Evolutionary conservation across 2,329 filamentous ascomycete genomes (phyloP).

Genomic region (Moelleriella libera): DNA sequence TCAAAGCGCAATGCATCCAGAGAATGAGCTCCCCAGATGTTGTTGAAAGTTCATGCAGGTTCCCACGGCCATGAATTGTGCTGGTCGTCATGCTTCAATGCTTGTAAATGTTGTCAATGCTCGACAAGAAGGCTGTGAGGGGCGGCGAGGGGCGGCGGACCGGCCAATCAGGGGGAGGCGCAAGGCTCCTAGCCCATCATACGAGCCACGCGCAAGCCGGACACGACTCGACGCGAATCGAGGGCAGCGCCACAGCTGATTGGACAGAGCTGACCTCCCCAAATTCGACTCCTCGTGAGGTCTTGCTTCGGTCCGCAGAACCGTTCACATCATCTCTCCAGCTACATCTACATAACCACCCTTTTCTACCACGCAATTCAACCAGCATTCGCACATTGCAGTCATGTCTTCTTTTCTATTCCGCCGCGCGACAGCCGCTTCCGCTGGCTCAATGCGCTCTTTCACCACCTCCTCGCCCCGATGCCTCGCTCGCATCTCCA

Average conservation of each 20-base stretch:
- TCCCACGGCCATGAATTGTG: neutral
- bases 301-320: no score
- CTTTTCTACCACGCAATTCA: no score
- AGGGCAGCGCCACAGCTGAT: neutral
- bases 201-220: neutral
- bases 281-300: no score
- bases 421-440: conserved; percentile 35
- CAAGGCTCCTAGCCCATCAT: neutral
- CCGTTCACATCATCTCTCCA: no score
- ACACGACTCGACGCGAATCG: neutral
- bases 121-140: neutral
- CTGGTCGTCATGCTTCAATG: neutral
- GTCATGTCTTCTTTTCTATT: conserved; percentile 35
- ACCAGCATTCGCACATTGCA: neutral
- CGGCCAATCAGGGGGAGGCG: no score
- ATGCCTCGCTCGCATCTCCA: conserved; percentile 62
- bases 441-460: conserved; percentile 41
- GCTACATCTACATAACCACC: no score
- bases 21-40: no score
- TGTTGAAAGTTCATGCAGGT: no score
- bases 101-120: neutral
- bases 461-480: conserved; percentile 62
- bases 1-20: no score
- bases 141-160: no score
- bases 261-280: no score